phyloP scores from a whole-genome alignment of 257 asterid genomes.

The Paulownia fortunei region DNA sequence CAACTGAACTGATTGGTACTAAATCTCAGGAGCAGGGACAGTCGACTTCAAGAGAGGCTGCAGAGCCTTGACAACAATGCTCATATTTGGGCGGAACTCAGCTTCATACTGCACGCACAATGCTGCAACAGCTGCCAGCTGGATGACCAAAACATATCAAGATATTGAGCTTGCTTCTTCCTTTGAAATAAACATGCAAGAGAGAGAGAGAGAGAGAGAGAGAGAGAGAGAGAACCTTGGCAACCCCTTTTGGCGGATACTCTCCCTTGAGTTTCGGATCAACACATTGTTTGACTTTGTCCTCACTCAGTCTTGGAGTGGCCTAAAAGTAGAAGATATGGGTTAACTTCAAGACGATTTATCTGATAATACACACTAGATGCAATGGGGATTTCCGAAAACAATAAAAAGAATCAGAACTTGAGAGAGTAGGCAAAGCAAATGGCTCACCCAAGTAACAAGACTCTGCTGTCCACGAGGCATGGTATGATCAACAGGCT shows the following conservation, averaged over 20 bases:
- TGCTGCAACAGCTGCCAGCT: slow-evolving; percentile 95
- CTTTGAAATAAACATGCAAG: neutral
- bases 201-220: slow-evolving; percentile 14
- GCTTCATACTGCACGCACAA: slow-evolving; percentile 89
- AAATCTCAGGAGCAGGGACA: slow-evolving; percentile 59
- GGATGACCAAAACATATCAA: slow-evolving; percentile 38
- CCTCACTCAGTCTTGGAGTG: slow-evolving; percentile 89
- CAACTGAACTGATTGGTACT: slow-evolving; percentile 9
- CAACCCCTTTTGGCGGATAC: slow-evolving; percentile 89
- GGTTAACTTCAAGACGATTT: slow-evolving; percentile 5
- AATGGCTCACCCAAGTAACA: slow-evolving; percentile 82
- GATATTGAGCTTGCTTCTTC: neutral
- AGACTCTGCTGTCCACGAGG: slow-evolving; percentile 96
- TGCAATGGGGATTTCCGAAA: neutral
- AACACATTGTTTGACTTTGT: slow-evolving; percentile 89
- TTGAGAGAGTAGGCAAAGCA: neutral
- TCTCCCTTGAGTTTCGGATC: slow-evolving; percentile 84
- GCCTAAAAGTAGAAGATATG: slow-evolving; percentile 53
- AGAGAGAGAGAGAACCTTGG: slow-evolving; percentile 64
- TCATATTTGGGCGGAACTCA: slow-evolving; percentile 94
- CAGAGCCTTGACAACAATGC: slow-evolving; percentile 89
- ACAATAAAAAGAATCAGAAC: neutral
- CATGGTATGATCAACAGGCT: slow-evolving; percentile 95
- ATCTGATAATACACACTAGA: neutral
- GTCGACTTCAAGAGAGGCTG: slow-evolving; percentile 76